Conservation (phyloP, 2,329 filamentous ascomycete species). For the Hirsutella rhossiliensis region DNA sequence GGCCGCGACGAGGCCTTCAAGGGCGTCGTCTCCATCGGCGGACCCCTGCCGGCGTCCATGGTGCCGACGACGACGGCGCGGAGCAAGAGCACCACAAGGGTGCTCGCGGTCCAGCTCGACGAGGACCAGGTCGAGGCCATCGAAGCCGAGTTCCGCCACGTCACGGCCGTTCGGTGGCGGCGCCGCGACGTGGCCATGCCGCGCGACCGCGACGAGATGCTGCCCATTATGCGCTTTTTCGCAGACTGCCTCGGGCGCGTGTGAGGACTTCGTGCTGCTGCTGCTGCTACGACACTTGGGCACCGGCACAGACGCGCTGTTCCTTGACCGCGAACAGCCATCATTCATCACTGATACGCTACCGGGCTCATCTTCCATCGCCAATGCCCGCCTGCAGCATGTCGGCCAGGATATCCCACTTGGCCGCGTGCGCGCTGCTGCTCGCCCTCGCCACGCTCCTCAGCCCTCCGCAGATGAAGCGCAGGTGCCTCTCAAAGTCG, state of each 20-base stretch:
- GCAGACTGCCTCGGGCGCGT: conserved; percentile 43
- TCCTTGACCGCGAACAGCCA: background rate
- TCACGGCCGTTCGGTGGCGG: conserved; percentile 58
- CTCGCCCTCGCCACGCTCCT: conserved; percentile 65
- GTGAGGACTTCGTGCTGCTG: no score
- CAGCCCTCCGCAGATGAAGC: conserved; percentile 62
- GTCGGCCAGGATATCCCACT: conserved; percentile 75
- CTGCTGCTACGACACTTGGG: background rate
- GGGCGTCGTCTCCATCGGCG: conserved; percentile 54
- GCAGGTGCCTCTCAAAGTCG: conserved; percentile 53
- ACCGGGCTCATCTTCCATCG: conserved; percentile 7
- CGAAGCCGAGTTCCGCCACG: conserved; percentile 52
- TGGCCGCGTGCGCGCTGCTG: conserved; percentile 42
- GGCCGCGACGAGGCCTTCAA: conserved; percentile 26
- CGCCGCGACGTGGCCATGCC: conserved; percentile 72
- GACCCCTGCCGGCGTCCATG: conserved; percentile 40
- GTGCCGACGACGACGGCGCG: conserved; percentile 29
- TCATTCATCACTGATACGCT: background rate
- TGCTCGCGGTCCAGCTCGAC: conserved; percentile 49
- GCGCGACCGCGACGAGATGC: conserved; percentile 69
- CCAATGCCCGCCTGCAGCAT: conserved; percentile 48
- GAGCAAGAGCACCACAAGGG: conserved; percentile 48
- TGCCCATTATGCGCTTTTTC: conserved; percentile 80
- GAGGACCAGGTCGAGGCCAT: conserved; percentile 51
- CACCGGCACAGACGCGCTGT: background rate